Evolutionary conservation across 192 early-diverging fungal species (phyloP).

Genomic region (Backusella luteola): DNA sequence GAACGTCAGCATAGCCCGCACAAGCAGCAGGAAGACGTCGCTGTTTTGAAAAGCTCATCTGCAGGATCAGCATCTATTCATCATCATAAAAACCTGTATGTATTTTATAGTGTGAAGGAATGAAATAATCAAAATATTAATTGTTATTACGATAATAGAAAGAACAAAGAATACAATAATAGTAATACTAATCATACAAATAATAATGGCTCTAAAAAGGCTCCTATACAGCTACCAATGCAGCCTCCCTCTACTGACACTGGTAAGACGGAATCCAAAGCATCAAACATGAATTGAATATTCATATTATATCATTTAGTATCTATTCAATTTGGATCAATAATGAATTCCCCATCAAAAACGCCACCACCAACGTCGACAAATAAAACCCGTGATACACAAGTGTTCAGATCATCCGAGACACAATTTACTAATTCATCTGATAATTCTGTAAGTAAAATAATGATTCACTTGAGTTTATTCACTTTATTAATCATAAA

Average conservation of each 20-base stretch:
- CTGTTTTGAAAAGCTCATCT: constrained; percentile 6
- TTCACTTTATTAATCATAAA: not conserved
- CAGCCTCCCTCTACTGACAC: constrained; percentile 24
- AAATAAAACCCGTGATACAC: constrained; percentile 20
- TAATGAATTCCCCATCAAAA: constrained; percentile 26
- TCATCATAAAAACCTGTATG: constrained; percentile 1
- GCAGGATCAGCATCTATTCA: not conserved
- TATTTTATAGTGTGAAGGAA: not conserved
- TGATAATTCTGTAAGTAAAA: constrained; percentile 1
- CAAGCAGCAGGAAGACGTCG: not conserved
- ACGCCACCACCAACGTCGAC: not conserved
- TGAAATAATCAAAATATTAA: not conserved
- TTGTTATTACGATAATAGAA: not conserved
- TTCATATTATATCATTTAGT: not conserved
- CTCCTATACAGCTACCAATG: constrained; percentile 11
- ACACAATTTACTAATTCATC: constrained; percentile 8
- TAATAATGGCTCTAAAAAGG: constrained; percentile 4
- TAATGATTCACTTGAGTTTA: not conserved
- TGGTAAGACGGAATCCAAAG: not conserved
- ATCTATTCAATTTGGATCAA: constrained; percentile 24
- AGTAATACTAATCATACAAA: constrained; percentile 3
- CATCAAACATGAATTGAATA: not conserved
- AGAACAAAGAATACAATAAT: constrained; percentile 9
- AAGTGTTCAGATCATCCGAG: not conserved
- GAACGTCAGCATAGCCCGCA: not conserved